A percentile compares a stretch with the other conserved stretches of the same genome.
Evolutionary conservation across 2,329 filamentous ascomycete species (phyloP).

Genomic region (Grosmannia penicillata): DNA sequence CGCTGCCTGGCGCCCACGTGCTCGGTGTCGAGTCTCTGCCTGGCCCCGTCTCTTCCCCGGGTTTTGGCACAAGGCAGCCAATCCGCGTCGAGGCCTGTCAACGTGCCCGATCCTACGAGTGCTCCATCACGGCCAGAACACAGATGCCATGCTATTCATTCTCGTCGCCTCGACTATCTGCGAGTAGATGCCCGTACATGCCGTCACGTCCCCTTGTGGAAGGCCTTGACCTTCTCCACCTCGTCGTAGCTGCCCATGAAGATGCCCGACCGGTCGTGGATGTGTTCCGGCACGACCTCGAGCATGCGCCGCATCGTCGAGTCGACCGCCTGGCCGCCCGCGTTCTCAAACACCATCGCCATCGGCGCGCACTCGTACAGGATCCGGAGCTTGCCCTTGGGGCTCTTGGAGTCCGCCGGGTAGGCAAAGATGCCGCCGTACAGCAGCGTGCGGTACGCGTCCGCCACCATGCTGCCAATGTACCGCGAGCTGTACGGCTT

Average conservation of each 20-base stretch:
- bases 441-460: constrained; percentile 87
- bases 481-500: constrained; percentile 94
- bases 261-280: constrained; percentile 91
- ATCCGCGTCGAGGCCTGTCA: no score
- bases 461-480: constrained; percentile 96
- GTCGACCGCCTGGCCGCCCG: constrained; percentile 83
- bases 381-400: constrained; percentile 95
- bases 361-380: constrained; percentile 97
- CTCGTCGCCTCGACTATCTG: no score
- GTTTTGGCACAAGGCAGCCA: no score
- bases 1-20: no score
- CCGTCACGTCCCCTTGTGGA: no score
- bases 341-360: constrained; percentile 98
- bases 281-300: constrained; percentile 74
- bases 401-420: constrained; percentile 93
- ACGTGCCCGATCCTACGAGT: no score
- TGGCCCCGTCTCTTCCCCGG: no score
- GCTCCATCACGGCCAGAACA: no score
- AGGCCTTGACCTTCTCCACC: constrained; percentile 84
- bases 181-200: no score
- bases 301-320: constrained; percentile 86
- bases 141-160: no score
- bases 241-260: constrained; percentile 93
- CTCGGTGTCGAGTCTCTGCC: no score
- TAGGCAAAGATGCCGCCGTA: constrained; percentile 98